These are phyloP conservation scores for Calonectria crousiana DNA, from an alignment of 2,329 filamentous ascomycete species.

Conservation along the genomic window DNA sequence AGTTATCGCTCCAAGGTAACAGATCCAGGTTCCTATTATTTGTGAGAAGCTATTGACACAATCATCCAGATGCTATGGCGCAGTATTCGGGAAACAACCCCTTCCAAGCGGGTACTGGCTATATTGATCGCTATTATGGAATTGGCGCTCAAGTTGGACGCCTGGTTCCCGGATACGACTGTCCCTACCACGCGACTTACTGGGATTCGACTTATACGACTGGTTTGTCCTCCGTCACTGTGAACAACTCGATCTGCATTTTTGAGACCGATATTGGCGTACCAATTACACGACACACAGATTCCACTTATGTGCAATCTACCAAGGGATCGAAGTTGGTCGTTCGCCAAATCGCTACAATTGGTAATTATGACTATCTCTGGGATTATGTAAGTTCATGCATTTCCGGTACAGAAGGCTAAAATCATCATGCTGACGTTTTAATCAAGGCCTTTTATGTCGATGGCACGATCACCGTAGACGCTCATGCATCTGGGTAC, in stretches of 20 bases:
- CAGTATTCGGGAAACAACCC: conserved; percentile 27
- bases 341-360: conserved; percentile 60
- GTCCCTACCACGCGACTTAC: conserved; percentile 28
- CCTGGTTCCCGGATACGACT: conserved; percentile 26
- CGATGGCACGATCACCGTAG: conserved; percentile 64
- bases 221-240: not conserved
- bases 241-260: conserved; percentile 26
- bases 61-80: conserved; percentile 17
- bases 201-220: conserved; percentile 22
- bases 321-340: conserved; percentile 62
- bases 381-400: conserved; percentile 54
- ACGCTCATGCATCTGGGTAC: conserved; percentile 66
- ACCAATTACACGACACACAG: conserved; percentile 51
- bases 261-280: conserved; percentile 26
- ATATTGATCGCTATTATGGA: conserved; percentile 26
- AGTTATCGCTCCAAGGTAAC: conserved; percentile 25
- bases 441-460: conserved; percentile 55
- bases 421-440: not conserved
- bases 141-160: conserved; percentile 26
- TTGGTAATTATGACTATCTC: conserved; percentile 68
- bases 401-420: not conserved
- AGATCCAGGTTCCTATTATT: not conserved
- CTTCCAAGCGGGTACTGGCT: conserved; percentile 20
- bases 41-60: not conserved
- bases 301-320: conserved; percentile 53